Percentiles rank a stretch among this genome's conserved stretches.
Evolutionary conservation across 805 yeast species (phyloP).

Genomic region (Babjeviella inositovora): DNA sequence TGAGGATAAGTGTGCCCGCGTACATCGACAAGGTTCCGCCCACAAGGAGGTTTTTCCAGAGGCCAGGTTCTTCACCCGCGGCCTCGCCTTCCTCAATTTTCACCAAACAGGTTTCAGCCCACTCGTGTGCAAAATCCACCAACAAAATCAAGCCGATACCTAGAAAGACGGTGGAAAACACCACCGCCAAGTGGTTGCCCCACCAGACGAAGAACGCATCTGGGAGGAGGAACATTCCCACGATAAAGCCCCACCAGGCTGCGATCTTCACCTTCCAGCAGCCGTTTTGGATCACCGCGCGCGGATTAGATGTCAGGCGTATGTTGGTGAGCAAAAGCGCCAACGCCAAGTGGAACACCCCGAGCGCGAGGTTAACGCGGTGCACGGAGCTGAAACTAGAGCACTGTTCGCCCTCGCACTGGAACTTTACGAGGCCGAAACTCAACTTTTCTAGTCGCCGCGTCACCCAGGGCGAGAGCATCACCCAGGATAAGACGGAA

Average conservation of each 20-base stretch:
- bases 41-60: slow-evolving; percentile 71
- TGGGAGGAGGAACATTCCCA: slow-evolving; percentile 64
- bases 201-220: slow-evolving; percentile 76
- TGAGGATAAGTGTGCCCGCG: slow-evolving; percentile 52
- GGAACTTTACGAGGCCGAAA: slow-evolving; percentile 50
- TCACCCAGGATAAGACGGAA: slow-evolving; percentile 84
- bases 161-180: slow-evolving; percentile 72
- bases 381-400: slow-evolving; percentile 90
- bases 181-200: slow-evolving; percentile 81
- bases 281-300: slow-evolving; percentile 80
- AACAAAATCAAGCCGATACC: slow-evolving; percentile 79
- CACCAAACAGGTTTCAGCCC: slow-evolving; percentile 93
- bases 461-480: slow-evolving; percentile 67
- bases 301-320: slow-evolving; percentile 57
- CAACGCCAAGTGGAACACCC: slow-evolving; percentile 56
- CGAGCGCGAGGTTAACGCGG: slow-evolving; percentile 78
- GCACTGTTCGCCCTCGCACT: slow-evolving; percentile 73
- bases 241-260: slow-evolving; percentile 37
- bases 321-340: slow-evolving; percentile 61
- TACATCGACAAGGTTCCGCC: slow-evolving; percentile 88
- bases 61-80: slow-evolving; percentile 25
- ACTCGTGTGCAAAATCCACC: slow-evolving; percentile 95
- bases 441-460: slow-evolving; percentile 58
- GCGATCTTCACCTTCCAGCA: slow-evolving; percentile 73
- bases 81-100: slow-evolving; percentile 72